Conservation (phyloP, 148 eudicot genomes). For the Mesembryanthemum crystallinum region DNA sequence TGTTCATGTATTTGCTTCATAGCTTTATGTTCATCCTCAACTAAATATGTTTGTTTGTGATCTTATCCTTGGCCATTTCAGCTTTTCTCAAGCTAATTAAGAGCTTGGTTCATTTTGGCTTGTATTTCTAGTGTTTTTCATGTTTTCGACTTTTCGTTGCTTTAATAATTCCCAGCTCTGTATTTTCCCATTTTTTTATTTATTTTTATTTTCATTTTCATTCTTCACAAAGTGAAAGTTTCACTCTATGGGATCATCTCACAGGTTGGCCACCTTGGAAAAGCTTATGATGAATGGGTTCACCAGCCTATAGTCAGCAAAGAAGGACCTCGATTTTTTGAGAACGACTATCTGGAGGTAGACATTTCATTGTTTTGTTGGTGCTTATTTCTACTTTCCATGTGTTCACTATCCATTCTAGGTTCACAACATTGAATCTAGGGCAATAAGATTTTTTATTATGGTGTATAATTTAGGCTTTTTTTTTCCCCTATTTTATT, state of each 20-base stretch:
- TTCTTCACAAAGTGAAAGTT: not conserved
- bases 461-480: no score
- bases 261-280: slow-evolving; percentile 88
- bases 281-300: slow-evolving; percentile 79
- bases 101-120: not conserved
- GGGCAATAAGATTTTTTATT: no score
- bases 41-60: not conserved
- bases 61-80: not conserved
- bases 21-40: not conserved
- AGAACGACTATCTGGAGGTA: slow-evolving; percentile 73
- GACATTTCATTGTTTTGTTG: not conserved
- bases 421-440: no score
- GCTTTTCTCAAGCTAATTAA: not conserved
- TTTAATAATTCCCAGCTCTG: no score
- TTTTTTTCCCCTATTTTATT: no score
- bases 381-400: not conserved
- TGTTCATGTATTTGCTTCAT: not conserved
- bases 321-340: slow-evolving; percentile 81
- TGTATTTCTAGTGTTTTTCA: not conserved
- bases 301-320: slow-evolving; percentile 75
- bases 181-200: not conserved
- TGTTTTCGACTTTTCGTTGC: not conserved
- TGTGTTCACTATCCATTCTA: no score
- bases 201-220: not conserved
- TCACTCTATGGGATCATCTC: not conserved